Base-by-base conservation (phyloP, 306 rosid species). In the Fagus crenata region DNA sequence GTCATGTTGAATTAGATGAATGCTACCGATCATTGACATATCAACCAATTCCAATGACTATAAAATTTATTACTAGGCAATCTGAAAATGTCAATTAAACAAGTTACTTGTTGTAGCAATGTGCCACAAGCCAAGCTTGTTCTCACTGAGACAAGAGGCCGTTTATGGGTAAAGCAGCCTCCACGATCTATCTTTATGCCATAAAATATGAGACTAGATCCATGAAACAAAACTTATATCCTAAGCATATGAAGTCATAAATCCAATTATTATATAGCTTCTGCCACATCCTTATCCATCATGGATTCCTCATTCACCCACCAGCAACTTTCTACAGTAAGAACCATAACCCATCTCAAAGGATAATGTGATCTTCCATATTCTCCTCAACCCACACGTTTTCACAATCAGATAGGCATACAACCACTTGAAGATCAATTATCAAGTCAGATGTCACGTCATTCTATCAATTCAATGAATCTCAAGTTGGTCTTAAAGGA, bases 401-500 rank as follows among this genome's bases (percentile, higher is more conserved):
- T 56, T 6, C 32, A 56, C 3, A 8, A 56, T 56, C 64, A 56
- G 35, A 18, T 18, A 18, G 64, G 6, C 4, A 18, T 35, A 22
- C 13, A 22, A 56, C 14, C 64, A 56, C 33, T 56, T 13, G 18
- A 7, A 17, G 32, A 31, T 59, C 39, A 59, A 31, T 28, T 31
- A 8, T 31, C 67, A 22, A 28, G 12, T 22, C 33, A 28, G 18
- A 56, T 18, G 35, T 9, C 36, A 56, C 11, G 64, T 56, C 35
- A 56, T 22, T 18, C 7, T 22, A 28, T 56, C 11, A 56, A 56
- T 56, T 56, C 64, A 56, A 56, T 56, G 64, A 54, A 54, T 54
- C 60, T 18, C 65, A 59, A 22, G 65, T 18, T 60, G 67, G 67
- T 60, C 39, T 3, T 15, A 60, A 60, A 60, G 67, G 70, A 15